These are phyloP conservation scores for Sugiyamaella xylanicola DNA, from an alignment of 1,139 yeast genomes.

Conservation along the genomic window DNA sequence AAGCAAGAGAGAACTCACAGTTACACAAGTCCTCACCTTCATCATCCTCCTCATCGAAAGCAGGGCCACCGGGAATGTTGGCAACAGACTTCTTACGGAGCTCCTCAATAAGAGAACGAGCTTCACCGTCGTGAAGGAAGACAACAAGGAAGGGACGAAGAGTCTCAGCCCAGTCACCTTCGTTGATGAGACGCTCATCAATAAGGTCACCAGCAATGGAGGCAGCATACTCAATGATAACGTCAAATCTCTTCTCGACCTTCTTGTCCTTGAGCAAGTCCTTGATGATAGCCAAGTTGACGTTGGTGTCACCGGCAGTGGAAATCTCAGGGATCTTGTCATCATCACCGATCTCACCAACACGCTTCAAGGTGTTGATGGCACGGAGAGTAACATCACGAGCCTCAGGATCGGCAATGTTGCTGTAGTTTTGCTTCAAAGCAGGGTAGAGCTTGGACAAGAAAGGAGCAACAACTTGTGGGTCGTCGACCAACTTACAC, in stretches of 20 bases:
- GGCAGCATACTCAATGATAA: constrained; percentile 80
- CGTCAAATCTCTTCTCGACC: constrained; percentile 71
- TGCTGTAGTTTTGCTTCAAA: constrained; percentile 86
- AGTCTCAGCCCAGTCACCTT: constrained; percentile 85
- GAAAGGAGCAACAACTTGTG: constrained; percentile 99
- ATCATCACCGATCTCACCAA: constrained; percentile 91
- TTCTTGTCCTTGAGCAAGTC: constrained; percentile 70
- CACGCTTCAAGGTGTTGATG: constrained; percentile 95
- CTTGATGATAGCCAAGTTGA: constrained; percentile 81
- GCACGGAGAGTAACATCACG: constrained; percentile 98
- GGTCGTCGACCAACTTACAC: constrained; percentile 99
- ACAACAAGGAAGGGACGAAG: constrained; percentile 93
- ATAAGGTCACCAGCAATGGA: constrained; percentile 98
- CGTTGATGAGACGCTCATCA: constrained; percentile 96
- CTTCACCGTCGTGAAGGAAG: constrained; percentile 90
- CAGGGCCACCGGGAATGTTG: constrained; percentile 95
- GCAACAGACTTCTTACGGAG: constrained; percentile 96
- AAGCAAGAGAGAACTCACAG: constrained; percentile 99
- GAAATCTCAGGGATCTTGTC: constrained; percentile 95
- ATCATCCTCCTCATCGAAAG: constrained; percentile 98
- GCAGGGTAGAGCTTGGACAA: constrained; percentile 94
- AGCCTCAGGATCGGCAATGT: constrained; percentile 99
- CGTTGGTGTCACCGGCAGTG: constrained; percentile 93
- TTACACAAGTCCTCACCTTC: constrained; percentile 99
- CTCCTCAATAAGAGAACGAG: constrained; percentile 88